Evolutionary conservation across 139 green algal genomes (phyloP), one percentile per base, ranked within the genome.

Genomic region (Chlorella sorokiniana): DNA sequence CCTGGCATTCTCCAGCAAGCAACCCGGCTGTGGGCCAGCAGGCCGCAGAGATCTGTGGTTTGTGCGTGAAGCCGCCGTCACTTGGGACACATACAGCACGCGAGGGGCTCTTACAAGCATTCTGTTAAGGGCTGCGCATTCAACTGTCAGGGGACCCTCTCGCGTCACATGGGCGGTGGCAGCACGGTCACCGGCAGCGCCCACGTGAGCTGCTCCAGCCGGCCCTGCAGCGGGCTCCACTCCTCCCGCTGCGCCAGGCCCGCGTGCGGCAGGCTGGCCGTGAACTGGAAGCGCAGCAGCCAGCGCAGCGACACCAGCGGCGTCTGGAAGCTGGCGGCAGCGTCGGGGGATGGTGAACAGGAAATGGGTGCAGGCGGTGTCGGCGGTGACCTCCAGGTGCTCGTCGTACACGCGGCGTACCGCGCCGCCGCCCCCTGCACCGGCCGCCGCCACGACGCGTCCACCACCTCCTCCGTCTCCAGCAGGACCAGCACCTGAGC

Each of bases 281-380:
- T 88, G 65, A 97, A 89, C 79, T 95, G 89, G 84, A 97, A 97
- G 31, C 91, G 90, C 81, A 97, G 88, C 63, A 94, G 77, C 88
- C 88, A 91, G 52, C 82, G 88, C 76, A 96, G 86, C 25, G 78
- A 42, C 4, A 96, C 79, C 81, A 96, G 87, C 9, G 91, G 92
- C 9, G 91, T 96, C 10, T 84, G 76, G 81, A 97, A 97, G 35
- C 88, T 94, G 11, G 92, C 81, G 4, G 90, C 86, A 8, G 89
- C 93, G 18, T 86, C 86, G 23, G 81, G 62, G 7, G 93, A 97
- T 78, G 20, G 89, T 90, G 70, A 96, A 94, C 31, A 91, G 76
- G 78, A 97, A 96, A 64, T 92, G 87, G 4, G 88, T 89, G 63
- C 91, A 82, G 4, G 90, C 61, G 0, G 84, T 67, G 86, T 97